Evolutionary conservation across 305 asterid species (phyloP), one percentile per base, ranked within the genome.

Genomic region (Fraxinus nigra): DNA sequence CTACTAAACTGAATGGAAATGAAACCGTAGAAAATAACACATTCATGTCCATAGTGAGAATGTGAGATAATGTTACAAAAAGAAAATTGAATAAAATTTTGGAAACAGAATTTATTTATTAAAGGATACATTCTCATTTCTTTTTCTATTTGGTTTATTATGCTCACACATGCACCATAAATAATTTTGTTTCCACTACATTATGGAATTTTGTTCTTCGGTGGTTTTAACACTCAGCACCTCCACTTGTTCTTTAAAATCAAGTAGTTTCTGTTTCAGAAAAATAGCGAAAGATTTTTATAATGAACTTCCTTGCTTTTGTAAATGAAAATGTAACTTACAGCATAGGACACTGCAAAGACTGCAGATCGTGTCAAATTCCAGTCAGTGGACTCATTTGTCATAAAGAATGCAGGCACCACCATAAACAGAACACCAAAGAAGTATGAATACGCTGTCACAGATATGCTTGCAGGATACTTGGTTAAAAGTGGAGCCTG

Each of bases 381-480:
- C 98, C 98, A 94, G 83, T 93, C 91, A 4, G 93, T 87, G 69
- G 97, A 84, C 34, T 87, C 93, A 35, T 84, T 85, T 67, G 94
- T 89, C 83, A 83, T 72, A 78, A 89, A 87, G 79, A 88, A 75
- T 65, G 98, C 89, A 56, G 97, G 87, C 78, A 84, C 83, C 81
- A 90, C 93, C 98, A 96, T 90, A 69, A 93, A 89, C n/a, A 90
- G 75, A 77, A 89, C 91, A 32, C 99, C 99, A 72, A 92, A 94
- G 75, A 84, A 85, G 90, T 94, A 93, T 77, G 99, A 90, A 88
- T 85, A 96, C 16, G 99, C 98, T 28, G 98, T 96, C 88, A 94
- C 88, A 33, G 99, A 94, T 86, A 96, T 88, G 85, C 90, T 90
- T 75, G 98, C 98, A 67, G 99, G 98, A 89, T 94, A 96, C 84